Base-by-base conservation (phyloP, 352 stramenopile genomes). In the Globisporangium cylindrosporum region DNA sequence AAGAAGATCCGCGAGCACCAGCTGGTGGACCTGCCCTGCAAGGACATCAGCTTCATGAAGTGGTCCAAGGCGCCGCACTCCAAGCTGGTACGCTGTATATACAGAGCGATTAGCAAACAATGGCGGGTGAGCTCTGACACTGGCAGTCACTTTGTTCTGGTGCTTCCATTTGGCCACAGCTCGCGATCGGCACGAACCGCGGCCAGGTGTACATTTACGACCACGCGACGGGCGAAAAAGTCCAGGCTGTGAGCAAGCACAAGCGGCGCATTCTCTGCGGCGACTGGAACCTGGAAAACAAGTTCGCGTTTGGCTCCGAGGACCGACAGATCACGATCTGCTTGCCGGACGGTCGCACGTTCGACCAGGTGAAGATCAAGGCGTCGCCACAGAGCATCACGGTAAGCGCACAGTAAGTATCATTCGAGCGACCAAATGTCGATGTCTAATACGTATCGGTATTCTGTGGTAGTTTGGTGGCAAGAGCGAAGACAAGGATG, bases 141-240 rank as follows among this genome's bases (percentile, higher is more conserved):
- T 22, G 18, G 41, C 27, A 7, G 38, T 41, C 15, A 9, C 6
- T 62, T n/a, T 46, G 38, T 24, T 73, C 51, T 51, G 53, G 29
- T 55, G 63, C 5, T 32, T 29, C 2, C 27, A 43, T 65, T 12
- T 15, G 36, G 53, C 4, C 57, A 36, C 62, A 88, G 75, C 65
- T 93, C 38, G 85, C 85, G 14, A 83, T 93, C 55, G 83, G 85
- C 55, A 93, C 85, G 25, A 91, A 83, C 64, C 79, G 79, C 43
- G 85, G 85, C 9, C 81, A 89, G 66, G 85, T 93, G 62, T 86
- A 91, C 68, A 90, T 93, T 53, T 93, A 93, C 69, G 84, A 93
- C 66, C 76, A 90, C 55, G 60, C 64, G 10, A 89, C 73, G 3
- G 82, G 79, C 24, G 71, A 74, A 22, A 87, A 89, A 48, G 73